phyloP scores from a whole-genome alignment of 495 filamentous ascomycete species.

The Penicillium taxi region DNA sequence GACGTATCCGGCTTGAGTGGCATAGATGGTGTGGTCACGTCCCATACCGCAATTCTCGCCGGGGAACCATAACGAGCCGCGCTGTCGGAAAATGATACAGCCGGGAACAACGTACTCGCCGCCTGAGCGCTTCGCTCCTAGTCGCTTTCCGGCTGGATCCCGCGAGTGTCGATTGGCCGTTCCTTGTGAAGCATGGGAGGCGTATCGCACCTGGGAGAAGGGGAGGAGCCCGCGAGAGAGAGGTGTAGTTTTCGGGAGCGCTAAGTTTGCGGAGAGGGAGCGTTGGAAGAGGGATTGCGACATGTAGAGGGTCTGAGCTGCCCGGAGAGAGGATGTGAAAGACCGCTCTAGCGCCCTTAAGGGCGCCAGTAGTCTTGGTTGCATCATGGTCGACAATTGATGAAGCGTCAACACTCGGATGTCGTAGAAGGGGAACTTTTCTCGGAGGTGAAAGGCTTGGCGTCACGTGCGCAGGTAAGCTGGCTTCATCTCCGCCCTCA shows the following conservation, averaged over 20 bases:
- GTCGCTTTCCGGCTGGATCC: slow-evolving; percentile 83
- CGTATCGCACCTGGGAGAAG: slow-evolving; percentile 53
- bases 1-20: slow-evolving; percentile 75
- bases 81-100: slow-evolving; percentile 96
- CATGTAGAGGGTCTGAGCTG: slow-evolving; percentile 15
- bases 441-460: slow-evolving; percentile 24
- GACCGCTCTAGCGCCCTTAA: slow-evolving; percentile 35
- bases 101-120: slow-evolving; percentile 88
- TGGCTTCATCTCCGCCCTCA: slow-evolving; percentile 30
- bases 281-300: slow-evolving; percentile 31
- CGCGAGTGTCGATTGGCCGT: slow-evolving; percentile 73
- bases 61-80: slow-evolving; percentile 87
- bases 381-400: slow-evolving; percentile 27
- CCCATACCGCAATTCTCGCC: slow-evolving; percentile 92
- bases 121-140: slow-evolving; percentile 87
- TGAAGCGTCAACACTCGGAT: slow-evolving; percentile 11
- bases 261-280: slow-evolving; percentile 29
- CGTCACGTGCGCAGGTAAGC: slow-evolving; percentile 22
- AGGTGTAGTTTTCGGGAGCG: slow-evolving; percentile 20
- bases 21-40: slow-evolving; percentile 95
- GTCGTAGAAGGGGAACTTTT: slow-evolving; percentile 30
- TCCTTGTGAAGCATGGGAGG: slow-evolving; percentile 79
- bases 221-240: slow-evolving; percentile 26
- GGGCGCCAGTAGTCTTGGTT: slow-evolving; percentile 36
- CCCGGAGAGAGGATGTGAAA: slow-evolving; percentile 24